These are phyloP conservation scores for Metarhizium album DNA, from an alignment of 2,329 filamentous ascomycete genomes.

Conservation along the genomic window DNA sequence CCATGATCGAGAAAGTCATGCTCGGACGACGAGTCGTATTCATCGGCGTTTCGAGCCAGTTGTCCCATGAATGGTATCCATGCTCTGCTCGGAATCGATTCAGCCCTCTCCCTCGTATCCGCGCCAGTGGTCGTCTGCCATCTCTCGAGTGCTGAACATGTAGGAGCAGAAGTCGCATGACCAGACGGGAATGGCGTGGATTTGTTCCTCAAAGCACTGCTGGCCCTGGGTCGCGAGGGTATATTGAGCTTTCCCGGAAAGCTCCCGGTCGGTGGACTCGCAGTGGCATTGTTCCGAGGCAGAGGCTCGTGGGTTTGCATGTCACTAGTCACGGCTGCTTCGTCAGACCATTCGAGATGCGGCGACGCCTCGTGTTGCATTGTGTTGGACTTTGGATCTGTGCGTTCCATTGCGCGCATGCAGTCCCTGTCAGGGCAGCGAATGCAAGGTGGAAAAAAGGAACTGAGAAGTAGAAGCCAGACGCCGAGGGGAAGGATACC, in stretches of 20 bases:
- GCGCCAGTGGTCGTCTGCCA: slow-evolving; percentile 4
- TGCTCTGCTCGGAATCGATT: slow-evolving; percentile 7
- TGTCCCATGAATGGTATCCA: slow-evolving; percentile 4
- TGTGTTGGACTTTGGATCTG: not conserved
- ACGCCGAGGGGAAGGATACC: too few species aligned
- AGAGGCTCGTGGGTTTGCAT: not conserved
- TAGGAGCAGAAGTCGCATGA: not conserved
- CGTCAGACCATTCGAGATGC: not conserved
- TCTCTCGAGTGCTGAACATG: slow-evolving; percentile 2
- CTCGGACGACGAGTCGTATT: slow-evolving; percentile 4
- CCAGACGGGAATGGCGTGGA: not conserved
- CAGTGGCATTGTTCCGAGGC: not conserved
- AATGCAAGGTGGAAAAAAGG: too few species aligned
- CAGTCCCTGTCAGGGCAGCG: not conserved
- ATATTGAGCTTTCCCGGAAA: slow-evolving; percentile 3
- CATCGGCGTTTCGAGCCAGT: not conserved
- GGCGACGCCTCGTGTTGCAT: not conserved
- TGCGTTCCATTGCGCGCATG: not conserved
- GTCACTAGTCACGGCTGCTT: not conserved
- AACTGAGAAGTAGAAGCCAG: too few species aligned
- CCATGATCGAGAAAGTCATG: not conserved
- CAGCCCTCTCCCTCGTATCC: slow-evolving; percentile 2
- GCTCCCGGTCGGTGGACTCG: not conserved
- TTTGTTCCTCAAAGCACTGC: not conserved
- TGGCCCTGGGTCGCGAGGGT: not conserved